Base-by-base conservation (phyloP, 2,329 filamentous ascomycete species). In the Ophiostoma piceae region DNA sequence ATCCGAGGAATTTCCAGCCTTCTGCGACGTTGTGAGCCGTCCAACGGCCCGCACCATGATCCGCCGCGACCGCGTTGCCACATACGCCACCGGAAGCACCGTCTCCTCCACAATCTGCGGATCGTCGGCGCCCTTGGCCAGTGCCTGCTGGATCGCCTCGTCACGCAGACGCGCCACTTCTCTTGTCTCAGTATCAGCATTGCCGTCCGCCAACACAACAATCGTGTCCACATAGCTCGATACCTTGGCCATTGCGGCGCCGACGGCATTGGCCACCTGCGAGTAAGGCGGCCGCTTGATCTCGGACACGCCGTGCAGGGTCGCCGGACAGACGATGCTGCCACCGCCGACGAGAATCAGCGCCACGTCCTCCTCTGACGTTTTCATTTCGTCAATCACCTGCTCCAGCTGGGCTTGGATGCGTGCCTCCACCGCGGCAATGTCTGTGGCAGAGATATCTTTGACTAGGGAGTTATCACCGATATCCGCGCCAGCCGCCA, bases 51-150 rank as follows among this genome's bases (percentile, higher is more conserved):
- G 51, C 51, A 57, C 51, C 51, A 57, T 57, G 51, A 57, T 57
- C 0, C 51, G n/a, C 6, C 51, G 51, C 8, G 51, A 57, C 51
- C n/a, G 51, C 51, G 51, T 57, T 1, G 51, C n/a, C 22, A 57
- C 51, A 12, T 57, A 57, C 11, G 51, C 3, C 51, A 57, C 51
- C 22, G 51, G 51, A 8, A 57, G 22, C 8, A 57, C 51, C n/a
- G 51, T 57, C n/a, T 57, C n/a, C 26, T 57, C 51, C n/a, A 57
- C 51, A 57, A 57, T 57, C n/a, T 57, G 51, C n/a, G 51, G n/a
- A 9, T 57, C 51, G n/a, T 57, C 8, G 1, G 51, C 51, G 22
- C 51, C 51, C 51, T 26, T 57, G n/a, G 51, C 51, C 51, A 57
- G 22, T 1, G 51, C 51, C 3, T 57, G 51, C 51, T 16, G 12